Base-by-base conservation (phyloP, 352 stramenopile genomes). In the Nothophytophthora sp. region DNA sequence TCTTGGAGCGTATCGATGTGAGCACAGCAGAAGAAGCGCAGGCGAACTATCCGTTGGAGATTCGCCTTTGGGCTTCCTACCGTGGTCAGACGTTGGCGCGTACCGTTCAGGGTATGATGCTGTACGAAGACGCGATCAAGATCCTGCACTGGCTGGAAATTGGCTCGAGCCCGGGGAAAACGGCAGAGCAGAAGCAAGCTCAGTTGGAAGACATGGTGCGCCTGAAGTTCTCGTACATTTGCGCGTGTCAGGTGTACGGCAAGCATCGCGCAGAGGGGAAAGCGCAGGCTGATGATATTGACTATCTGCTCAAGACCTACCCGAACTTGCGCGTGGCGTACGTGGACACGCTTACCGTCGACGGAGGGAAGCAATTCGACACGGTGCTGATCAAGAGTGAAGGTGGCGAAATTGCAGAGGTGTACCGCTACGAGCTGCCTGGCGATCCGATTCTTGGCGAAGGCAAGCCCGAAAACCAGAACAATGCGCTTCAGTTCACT, bases 381-480 rank as follows among this genome's bases (percentile, higher is more conserved):
- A 74, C 78, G 10, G 76, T 91, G 34, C 25, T 93, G 12, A 87
- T 90, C 54, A 90, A 89, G 59, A 76, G 65, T 28, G 79, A 90
- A 44, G 55, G 73, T 39, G 72, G 81, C 15, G 73, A 88, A 18
- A 88, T 89, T 47, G 71, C 63, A 0, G 81, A 90, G 39, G 78
- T 90, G 19, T 92, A 92, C 35, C 73, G 81, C n/a, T 89, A 86
- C 39, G 67, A 88, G 19, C 48, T 92, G 34, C 86, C 86, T 22
- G 86, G 86, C 1, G 79, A 96, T 44, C 86, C 86, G 23, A 72
- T 96, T 50, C 53, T 96, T 59, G 83, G 86, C 37, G 83, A 96
- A 66, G 86, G 83, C 53, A 96, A 96, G 35, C 83, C 83, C 5
- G 83, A 94, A 39, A 96, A 96, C 62, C 86, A 96, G 62, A 96